Evolutionary conservation across 2,329 filamentous ascomycete genomes (phyloP).

Genomic region (Verticillium longisporum): DNA sequence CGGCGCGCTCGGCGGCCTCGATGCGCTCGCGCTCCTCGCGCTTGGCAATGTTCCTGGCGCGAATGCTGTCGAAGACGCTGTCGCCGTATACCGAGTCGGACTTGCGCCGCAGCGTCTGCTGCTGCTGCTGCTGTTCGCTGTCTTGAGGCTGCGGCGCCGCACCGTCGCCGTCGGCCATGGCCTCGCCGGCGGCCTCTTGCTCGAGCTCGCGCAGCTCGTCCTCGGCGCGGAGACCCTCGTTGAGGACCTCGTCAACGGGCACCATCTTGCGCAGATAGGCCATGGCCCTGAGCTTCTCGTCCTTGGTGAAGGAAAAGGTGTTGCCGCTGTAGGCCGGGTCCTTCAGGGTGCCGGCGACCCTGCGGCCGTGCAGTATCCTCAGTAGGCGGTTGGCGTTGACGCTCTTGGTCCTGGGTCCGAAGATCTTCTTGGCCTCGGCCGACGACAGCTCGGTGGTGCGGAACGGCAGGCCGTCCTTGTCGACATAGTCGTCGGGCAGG

Average conservation of each 20-base stretch:
- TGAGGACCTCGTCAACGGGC: constrained; percentile 53
- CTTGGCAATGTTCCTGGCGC: constrained; percentile 43
- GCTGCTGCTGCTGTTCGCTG: constrained; percentile 7
- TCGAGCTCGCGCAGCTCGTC: constrained; percentile 53
- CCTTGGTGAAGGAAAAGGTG: constrained; percentile 34
- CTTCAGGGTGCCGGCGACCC: constrained; percentile 57
- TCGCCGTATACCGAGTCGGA: constrained; percentile 49
- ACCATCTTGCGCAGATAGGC: constrained; percentile 47
- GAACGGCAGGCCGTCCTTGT: constrained; percentile 49
- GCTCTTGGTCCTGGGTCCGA: constrained; percentile 39
- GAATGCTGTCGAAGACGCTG: constrained; percentile 50
- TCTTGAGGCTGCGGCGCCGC: too few species aligned
- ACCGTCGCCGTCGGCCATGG: constrained; percentile 12
- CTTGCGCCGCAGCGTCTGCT: constrained; percentile 15
- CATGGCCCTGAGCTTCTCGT: constrained; percentile 40
- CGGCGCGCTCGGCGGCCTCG: constrained; percentile 32
- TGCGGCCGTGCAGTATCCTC: constrained; percentile 53
- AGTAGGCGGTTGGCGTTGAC: constrained; percentile 45
- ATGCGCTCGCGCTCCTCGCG: constrained; percentile 38
- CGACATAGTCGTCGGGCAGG: constrained; percentile 50
- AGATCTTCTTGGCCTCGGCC: constrained; percentile 39
- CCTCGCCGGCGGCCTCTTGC: constrained; percentile 17
- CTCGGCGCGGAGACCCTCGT: constrained; percentile 55
- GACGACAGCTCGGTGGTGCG: constrained; percentile 39
- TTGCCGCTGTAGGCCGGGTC: constrained; percentile 46